These are phyloP conservation scores for Primulina huaijiensis DNA, from an alignment of 257 asterid species.

Conservation along the genomic window DNA sequence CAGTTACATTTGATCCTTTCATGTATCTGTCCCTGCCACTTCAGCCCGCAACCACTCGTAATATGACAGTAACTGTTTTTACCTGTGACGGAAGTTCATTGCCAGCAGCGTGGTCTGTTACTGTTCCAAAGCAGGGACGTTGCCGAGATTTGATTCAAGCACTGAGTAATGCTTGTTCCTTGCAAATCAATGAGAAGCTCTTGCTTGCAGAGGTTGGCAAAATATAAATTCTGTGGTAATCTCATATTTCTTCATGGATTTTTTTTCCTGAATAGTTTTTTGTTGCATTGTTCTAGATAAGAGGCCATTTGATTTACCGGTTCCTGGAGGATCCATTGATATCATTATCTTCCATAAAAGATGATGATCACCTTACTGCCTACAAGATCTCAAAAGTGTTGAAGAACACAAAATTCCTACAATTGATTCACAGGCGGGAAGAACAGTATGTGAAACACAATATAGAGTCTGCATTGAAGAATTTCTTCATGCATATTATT, in stretches of 20 bases:
- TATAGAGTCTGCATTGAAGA: conserved; percentile 3
- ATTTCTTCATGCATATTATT: not conserved
- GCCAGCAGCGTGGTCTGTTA: conserved; percentile 78
- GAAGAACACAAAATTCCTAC: conserved; percentile 82
- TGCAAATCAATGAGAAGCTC: conserved; percentile 82
- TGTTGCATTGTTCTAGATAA: conserved; percentile 54
- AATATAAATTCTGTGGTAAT: conserved; percentile 21
- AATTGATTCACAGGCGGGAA: conserved; percentile 90
- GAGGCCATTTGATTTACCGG: conserved; percentile 86
- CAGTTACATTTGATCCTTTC: conserved; percentile 96
- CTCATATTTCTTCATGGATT: conserved; percentile 16
- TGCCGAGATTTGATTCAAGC: conserved; percentile 92
- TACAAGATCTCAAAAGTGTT: conserved; percentile 75
- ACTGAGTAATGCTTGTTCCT: conserved; percentile 70
- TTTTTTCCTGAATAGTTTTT: conserved; percentile 18
- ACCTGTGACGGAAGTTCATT: conserved; percentile 94
- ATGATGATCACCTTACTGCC: conserved; percentile 94
- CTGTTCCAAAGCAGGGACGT: conserved; percentile 94
- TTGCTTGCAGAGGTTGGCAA: conserved; percentile 89
- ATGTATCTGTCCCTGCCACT: conserved; percentile 97
- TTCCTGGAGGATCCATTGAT: conserved; percentile 89
- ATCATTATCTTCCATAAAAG: conserved; percentile 73
- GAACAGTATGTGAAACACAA: conserved; percentile 61
- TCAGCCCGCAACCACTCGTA: conserved; percentile 80
- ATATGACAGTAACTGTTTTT: conserved; percentile 89